Evolutionary conservation across 2,329 filamentous ascomycete genomes (phyloP).

Genomic region (Neofusicoccum umdonicola): DNA sequence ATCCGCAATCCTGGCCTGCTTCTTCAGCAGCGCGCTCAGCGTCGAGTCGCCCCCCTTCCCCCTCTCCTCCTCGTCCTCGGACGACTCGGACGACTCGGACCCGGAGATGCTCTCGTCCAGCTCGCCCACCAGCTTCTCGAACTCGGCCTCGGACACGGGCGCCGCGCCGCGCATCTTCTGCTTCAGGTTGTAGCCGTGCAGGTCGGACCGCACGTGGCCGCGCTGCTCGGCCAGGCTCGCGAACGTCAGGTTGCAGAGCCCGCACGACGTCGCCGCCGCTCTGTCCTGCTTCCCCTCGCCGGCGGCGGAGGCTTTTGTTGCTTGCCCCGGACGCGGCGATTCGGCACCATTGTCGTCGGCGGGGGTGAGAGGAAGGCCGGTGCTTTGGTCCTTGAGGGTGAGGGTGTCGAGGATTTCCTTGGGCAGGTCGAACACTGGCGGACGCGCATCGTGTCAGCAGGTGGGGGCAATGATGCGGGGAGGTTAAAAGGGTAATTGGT

Average conservation of each 20-base stretch:
- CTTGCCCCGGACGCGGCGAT: not conserved
- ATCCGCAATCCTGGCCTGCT: conserved; percentile 71
- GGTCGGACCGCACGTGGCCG: conserved; percentile 81
- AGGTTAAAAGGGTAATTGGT: not conserved
- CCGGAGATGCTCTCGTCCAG: conserved; percentile 92
- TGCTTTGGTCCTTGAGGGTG: conserved; percentile 50
- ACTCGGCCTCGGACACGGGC: conserved; percentile 75
- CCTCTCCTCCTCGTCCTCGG: conserved; percentile 63
- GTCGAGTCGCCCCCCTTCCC: conserved; percentile 61
- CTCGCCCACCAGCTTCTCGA: conserved; percentile 80
- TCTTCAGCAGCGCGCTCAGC: conserved; percentile 74
- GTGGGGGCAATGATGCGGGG: not conserved
- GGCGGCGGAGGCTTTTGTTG: not conserved
- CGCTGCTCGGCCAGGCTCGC: conserved; percentile 74
- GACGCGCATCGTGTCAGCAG: conserved; percentile 16
- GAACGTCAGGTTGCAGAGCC: conserved; percentile 74
- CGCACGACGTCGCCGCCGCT: conserved; percentile 69
- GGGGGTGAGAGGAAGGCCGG: conserved; percentile 18
- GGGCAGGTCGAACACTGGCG: conserved; percentile 77
- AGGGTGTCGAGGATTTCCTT: conserved; percentile 69
- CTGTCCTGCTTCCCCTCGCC: conserved; percentile 31
- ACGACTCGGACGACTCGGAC: conserved; percentile 67
- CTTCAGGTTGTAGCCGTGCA: conserved; percentile 93
- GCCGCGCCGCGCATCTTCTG: conserved; percentile 75
- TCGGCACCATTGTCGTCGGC: conserved; percentile 4